Base-by-base conservation (phyloP, 305 asterid genomes). In the Fraxinus paxiana region DNA sequence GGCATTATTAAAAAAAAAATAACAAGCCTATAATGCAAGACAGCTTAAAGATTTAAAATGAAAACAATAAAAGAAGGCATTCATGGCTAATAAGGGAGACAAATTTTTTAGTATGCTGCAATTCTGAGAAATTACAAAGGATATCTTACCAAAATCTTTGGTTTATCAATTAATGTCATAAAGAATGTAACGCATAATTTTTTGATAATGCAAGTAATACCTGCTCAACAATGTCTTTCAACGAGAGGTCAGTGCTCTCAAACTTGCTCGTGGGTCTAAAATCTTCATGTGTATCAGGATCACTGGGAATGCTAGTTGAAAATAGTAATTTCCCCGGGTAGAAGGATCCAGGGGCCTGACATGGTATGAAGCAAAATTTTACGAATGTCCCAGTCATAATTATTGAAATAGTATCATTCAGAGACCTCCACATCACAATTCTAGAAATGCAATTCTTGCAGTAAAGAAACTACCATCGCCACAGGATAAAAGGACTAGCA, bases 211-310 rank as follows among this genome's bases (percentile, higher is more conserved):
- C 79, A 75, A 15, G 77, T 48, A 63, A 77, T 84, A 94, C 99
- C 98, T 96, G 93, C 84, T 94, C 97, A 83, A 96, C 95, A 80
- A 93, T 89, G 74, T 91, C 91, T 84, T 88, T 90, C 83, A 94
- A 83, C 15, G 94, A 86, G 76, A 88, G 46, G 71, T 84, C 90
- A 83, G 98, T 91, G 74, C 81, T 85, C 80, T 88, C 93, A 80
- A 86, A 34, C 85, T 94, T 96, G 85, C 86, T 88, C 0, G 96
- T 83, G 61, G 98, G 98, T 82, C 80, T 85, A 84, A 96, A 92
- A 87, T 96, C 99, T 82, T 92, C 98, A 73, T 91, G 98, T 0
- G 96, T 96, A 82, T 92, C 99, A 17, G 97, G 90, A 83, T 95
- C 98, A 90, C 84, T 85, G 56, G 97, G 97, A 81, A 83, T 89